A percentile compares a stretch with the other conserved stretches of the same genome.
phyloP scores from a whole-genome alignment of 2,329 filamentous ascomycete genomes.

The Stachybotrys echinatus region DNA sequence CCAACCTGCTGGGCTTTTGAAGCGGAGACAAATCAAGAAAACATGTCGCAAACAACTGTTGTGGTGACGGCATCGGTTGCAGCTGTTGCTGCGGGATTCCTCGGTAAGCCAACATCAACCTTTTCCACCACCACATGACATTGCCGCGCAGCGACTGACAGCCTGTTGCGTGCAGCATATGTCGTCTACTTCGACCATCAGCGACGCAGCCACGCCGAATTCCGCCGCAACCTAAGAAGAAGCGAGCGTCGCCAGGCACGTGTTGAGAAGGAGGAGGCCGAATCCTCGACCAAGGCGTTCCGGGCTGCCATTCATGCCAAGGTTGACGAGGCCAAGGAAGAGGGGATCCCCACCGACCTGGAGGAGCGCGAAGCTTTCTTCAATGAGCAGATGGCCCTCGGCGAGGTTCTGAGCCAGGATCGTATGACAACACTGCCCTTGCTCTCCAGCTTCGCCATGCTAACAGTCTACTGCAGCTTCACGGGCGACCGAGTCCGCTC shows the following conservation, averaged over 20 bases:
- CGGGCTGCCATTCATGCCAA: slow-evolving; percentile 68
- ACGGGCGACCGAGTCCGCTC: slow-evolving; percentile 73
- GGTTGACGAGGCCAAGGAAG: slow-evolving; percentile 78
- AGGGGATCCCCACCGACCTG: slow-evolving; percentile 84
- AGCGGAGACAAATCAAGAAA: not conserved
- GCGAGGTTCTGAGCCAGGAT: slow-evolving; percentile 77
- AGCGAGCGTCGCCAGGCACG: slow-evolving; percentile 70
- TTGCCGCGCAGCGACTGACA: slow-evolving; percentile 1
- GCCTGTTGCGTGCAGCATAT: slow-evolving; percentile 43
- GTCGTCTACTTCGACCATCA: slow-evolving; percentile 65
- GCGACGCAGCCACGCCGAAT: slow-evolving; percentile 58
- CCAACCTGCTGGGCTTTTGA: too few relatives aligned
- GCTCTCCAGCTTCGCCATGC: slow-evolving; percentile 3
- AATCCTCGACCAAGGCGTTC: slow-evolving; percentile 59
- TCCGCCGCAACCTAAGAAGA: slow-evolving; percentile 64
- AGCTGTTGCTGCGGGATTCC: slow-evolving; percentile 52
- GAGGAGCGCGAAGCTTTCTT: slow-evolving; percentile 96
- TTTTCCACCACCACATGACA: not conserved
- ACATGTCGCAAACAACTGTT: slow-evolving; percentile 46
- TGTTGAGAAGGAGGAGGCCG: slow-evolving; percentile 66
- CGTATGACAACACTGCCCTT: slow-evolving; percentile 51
- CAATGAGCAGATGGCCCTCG: slow-evolving; percentile 88
- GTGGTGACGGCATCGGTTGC: slow-evolving; percentile 58
- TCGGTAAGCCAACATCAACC: slow-evolving; percentile 40
- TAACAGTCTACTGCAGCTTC: slow-evolving; percentile 41